Evolutionary conservation across 2,329 filamentous ascomycete genomes (phyloP), one percentile per base, ranked within the genome.

Genomic region (Aspergillus hiratsukae): DNA sequence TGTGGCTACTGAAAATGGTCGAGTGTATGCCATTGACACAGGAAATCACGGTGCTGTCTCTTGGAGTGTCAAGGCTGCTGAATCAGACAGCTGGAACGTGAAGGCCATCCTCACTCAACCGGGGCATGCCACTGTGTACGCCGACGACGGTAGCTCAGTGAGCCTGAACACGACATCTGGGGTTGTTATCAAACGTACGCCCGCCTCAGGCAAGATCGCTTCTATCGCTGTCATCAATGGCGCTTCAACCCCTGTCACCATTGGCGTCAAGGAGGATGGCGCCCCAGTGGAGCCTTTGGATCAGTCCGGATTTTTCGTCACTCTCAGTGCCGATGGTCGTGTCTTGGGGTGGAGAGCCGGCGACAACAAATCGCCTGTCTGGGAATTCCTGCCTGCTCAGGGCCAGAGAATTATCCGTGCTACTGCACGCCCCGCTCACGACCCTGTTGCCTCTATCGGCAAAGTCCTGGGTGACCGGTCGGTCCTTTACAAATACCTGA

Each of bases 401-500:
- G 85, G 84, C 10, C 84, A 95, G 70, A 84, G 80, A 57, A 85
- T 97, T 53, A 78, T 87, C 6, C 78, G 82, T 48, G 80, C 94
- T 41, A 87, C 86, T 2, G 81, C 86, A 19, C 83, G 87, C 49
- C 86, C 90, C 9, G 69, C 82, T 2, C 88, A 93, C 61, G 92
- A 99, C 65, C 91, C 91, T 0, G 87, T 97, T 49, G 93, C 94
- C 3, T 97, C 94, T 0, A 96, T 99, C 64, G 94, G 94, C 9
- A 91, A 90, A 57, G 94, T 97, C 1, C 83, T 99, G 23, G 92
- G 91, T 27, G 89, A 99, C 68, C 85, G 94, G 46, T 87, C 87
- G n/a, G 94, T 99, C 49, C 83, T 93, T 61, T 99, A 99, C 84
- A 99, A 99, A 76, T 97, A 97, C 71, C 78, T 99, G 43, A 96